Evolutionary conservation across 2,329 filamentous ascomycete species (phyloP), one percentile per base, ranked within the genome.

Genomic region (Hypoxylon sp.): DNA sequence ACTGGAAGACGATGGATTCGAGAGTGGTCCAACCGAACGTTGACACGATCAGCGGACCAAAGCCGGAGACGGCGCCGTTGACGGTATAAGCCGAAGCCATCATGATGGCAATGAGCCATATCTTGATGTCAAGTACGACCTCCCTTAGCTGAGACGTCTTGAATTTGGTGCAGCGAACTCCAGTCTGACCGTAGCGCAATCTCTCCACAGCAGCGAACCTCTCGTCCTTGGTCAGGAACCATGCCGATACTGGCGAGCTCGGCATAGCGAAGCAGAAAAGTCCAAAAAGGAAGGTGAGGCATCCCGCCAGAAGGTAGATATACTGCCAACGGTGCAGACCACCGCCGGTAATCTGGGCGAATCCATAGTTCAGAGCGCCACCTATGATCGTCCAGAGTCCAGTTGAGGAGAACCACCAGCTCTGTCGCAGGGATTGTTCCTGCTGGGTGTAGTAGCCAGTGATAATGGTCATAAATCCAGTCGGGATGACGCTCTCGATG

Each of bases 71-170:
- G 5, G 90, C 90, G 8, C 90, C 90, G 71, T 92, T 92, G 65
- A 92, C 86, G 0, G 88, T 91, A 71, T 92, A 91, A 65, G 88
- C 89, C 0, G 88, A 86, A 0, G 86, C 87, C 88, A 91, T 91
- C 83, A 91, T 91, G 25, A 91, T 71, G 7, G 84, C 83, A 3
- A 91, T 79, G 1, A 91, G 81, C 82, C 87, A 91, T 25, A 89
- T 78, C 73, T 91, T 91, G 54, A 85, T 64, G 70, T 91, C 90
- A 1, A 84, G 69, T 0, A 87, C 14, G 0, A 84, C 84, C 72
- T 92, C 89, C 34, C 75, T 81, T 1, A 91, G 77, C 73, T 91
- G 90, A 0, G 76, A 75, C 29, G 71, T 65, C 75, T 91, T 91
- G 76, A 91, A 85, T 67, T 81, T 84, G 3, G 84, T 83, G 72